phyloP scores from a whole-genome alignment of 2,329 filamentous ascomycete genomes.

The Diplodia corticola region DNA sequence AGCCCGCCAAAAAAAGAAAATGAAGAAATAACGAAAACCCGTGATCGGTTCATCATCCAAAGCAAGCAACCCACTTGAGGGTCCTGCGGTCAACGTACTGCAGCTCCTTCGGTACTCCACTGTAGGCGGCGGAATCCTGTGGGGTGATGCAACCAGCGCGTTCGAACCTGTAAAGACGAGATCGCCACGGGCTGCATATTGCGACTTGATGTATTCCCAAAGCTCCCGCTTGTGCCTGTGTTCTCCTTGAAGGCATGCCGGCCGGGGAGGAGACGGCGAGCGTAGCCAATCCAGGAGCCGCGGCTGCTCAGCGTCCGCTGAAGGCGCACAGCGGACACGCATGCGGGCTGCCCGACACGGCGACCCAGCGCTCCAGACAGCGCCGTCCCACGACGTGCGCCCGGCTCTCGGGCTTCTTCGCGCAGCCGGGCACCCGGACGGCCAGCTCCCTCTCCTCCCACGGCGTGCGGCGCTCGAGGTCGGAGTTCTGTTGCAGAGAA shows the following conservation, averaged over 20 bases:
- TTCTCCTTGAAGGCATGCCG: too few species aligned
- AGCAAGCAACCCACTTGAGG: not conserved
- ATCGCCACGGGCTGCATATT: not conserved
- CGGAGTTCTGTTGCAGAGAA: not conserved
- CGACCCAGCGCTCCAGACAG: not conserved
- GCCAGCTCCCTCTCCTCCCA: constrained; percentile 13
- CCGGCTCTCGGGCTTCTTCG: not conserved
- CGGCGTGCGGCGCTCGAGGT: not conserved
- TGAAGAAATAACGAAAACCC: too few species aligned
- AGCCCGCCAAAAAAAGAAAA: too few species aligned
- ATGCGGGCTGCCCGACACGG: constrained; percentile 21
- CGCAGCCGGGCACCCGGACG: not conserved
- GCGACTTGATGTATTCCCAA: too few species aligned
- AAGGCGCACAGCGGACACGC: constrained; percentile 34
- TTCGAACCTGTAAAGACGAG: not conserved
- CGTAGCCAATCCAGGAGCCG: not conserved
- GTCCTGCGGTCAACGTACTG: constrained; percentile 1
- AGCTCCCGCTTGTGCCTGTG: too few species aligned
- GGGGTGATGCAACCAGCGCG: not conserved
- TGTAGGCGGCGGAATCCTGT: not conserved
- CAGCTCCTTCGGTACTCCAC: not conserved
- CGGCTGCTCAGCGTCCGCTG: constrained; percentile 33
- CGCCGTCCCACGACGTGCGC: not conserved
- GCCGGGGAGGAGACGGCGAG: not conserved
- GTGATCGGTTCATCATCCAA: not conserved